Percentiles rank a stretch among this genome's conserved stretches.
Evolutionary conservation across 805 yeast species (phyloP).

Genomic region (Candida piceae): DNA sequence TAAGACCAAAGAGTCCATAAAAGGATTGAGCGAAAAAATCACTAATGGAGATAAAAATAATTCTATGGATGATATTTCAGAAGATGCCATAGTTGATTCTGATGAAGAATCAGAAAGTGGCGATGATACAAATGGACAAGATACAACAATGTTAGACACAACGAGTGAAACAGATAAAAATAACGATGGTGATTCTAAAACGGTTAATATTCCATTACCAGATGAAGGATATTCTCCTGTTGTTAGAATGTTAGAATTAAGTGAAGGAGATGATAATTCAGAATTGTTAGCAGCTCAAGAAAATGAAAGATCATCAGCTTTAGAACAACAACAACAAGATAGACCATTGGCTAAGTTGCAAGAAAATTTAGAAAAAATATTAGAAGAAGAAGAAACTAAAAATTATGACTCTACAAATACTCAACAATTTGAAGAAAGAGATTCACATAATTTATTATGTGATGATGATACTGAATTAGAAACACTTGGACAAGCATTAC

Average conservation of each 20-base stretch:
- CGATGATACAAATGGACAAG: slow-evolving; percentile 20
- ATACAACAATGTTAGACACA: neutral
- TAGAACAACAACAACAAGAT: slow-evolving; percentile 76
- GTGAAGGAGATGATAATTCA: slow-evolving; percentile 46
- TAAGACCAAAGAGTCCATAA: slow-evolving; percentile 13
- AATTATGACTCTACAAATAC: slow-evolving; percentile 7
- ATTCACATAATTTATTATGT: slow-evolving; percentile 47
- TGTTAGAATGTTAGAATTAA: slow-evolving; percentile 42
- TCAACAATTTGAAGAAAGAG: slow-evolving; percentile 14
- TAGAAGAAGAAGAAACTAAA: slow-evolving; percentile 30
- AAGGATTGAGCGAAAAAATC: slow-evolving; percentile 1
- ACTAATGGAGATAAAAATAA: slow-evolving; percentile 2
- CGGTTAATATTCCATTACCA: slow-evolving; percentile 15
- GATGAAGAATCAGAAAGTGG: slow-evolving; percentile 11
- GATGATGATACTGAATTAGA: slow-evolving; percentile 80
- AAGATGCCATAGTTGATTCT: slow-evolving; percentile 11
- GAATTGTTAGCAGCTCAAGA: slow-evolving; percentile 51
- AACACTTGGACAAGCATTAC: slow-evolving; percentile 57
- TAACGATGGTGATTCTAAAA: slow-evolving; percentile 16
- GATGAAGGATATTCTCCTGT: slow-evolving; percentile 38
- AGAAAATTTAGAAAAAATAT: slow-evolving; percentile 55
- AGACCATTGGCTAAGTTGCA: slow-evolving; percentile 84
- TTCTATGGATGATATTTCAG: neutral
- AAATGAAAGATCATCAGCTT: slow-evolving; percentile 57
- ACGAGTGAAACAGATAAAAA: slow-evolving; percentile 5